Conservation (phyloP, 495 filamentous ascomycete genomes). For the Trichoderma gamsii region DNA sequence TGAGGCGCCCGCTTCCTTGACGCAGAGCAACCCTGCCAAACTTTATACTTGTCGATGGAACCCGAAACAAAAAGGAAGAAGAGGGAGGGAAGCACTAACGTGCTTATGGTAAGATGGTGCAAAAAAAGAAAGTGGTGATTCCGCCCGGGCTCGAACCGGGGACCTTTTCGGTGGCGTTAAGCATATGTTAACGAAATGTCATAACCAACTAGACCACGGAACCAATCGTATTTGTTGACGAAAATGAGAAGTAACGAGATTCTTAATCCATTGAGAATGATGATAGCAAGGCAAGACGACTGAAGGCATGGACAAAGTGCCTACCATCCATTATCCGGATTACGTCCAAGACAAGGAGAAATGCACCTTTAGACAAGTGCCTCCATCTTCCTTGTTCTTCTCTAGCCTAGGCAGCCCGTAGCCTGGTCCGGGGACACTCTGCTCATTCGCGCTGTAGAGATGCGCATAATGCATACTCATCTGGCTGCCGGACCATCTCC, state of each 20-base stretch:
- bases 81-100: background rate
- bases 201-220: slow-evolving; percentile 14
- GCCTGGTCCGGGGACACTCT: too few species aligned
- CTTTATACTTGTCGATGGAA: background rate
- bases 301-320: background rate
- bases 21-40: background rate
- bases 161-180: slow-evolving; percentile 14
- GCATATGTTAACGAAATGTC: slow-evolving; percentile 10
- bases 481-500: background rate
- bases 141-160: slow-evolving; percentile 13
- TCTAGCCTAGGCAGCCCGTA: too few species aligned
- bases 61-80: background rate
- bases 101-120: background rate
- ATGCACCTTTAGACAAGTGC: too few species aligned
- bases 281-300: background rate
- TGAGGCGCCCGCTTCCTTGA: too few species aligned
- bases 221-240: background rate
- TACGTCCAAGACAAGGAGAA: too few species aligned
- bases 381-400: too few species aligned
- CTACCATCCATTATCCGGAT: too few species aligned
- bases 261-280: background rate
- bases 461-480: background rate
- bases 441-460: background rate
- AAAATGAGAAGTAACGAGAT: background rate
- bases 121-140: slow-evolving; percentile 13